phyloP scores from a whole-genome alignment of 768 basidiomycete genomes.

The Lentinula sp. region DNA sequence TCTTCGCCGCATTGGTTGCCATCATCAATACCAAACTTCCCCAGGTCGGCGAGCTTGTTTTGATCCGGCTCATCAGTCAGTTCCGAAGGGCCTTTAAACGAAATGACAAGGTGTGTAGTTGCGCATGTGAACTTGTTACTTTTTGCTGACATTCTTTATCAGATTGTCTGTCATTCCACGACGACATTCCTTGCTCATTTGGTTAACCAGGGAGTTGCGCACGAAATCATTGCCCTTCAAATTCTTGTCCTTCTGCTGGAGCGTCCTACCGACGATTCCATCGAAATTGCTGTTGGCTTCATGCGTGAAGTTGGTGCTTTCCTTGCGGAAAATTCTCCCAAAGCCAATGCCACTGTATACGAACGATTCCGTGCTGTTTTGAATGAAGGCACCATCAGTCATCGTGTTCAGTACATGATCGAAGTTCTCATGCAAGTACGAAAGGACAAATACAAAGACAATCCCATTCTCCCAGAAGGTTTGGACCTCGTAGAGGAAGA shows the following conservation, averaged over 20 bases:
- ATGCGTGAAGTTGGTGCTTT: conserved; percentile 97
- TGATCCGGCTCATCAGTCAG: conserved; percentile 88
- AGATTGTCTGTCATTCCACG: conserved; percentile 92
- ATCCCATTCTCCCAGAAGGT: conserved; percentile 90
- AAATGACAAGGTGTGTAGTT: conserved; percentile 84
- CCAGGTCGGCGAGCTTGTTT: conserved; percentile 87
- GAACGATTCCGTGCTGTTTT: conserved; percentile 96
- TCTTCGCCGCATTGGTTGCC: conserved; percentile 90
- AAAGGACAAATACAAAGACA: conserved; percentile 99
- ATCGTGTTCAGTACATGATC: conserved; percentile 98
- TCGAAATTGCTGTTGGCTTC: conserved; percentile 97
- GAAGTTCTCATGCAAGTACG: conserved; percentile 98
- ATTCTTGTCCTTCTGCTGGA: conserved; percentile 95
- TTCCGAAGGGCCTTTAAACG: conserved; percentile 93
- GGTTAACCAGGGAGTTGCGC: conserved; percentile 89
- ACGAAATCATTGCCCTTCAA: conserved; percentile 91
- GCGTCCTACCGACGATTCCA: conserved; percentile 93
- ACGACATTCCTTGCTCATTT: conserved; percentile 90
- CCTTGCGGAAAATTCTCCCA: conserved; percentile 88
- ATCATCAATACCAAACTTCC: conserved; percentile 98
- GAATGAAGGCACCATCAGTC: conserved; percentile 92
- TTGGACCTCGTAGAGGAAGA: conserved; percentile 97
- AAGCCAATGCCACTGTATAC: conserved; percentile 90
- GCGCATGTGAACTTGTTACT: neutral
- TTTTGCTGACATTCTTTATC: conserved; percentile 2